phyloP scores from a whole-genome alignment of 2,329 filamentous ascomycete genomes.

The Microdochium trichocladiopsis region DNA sequence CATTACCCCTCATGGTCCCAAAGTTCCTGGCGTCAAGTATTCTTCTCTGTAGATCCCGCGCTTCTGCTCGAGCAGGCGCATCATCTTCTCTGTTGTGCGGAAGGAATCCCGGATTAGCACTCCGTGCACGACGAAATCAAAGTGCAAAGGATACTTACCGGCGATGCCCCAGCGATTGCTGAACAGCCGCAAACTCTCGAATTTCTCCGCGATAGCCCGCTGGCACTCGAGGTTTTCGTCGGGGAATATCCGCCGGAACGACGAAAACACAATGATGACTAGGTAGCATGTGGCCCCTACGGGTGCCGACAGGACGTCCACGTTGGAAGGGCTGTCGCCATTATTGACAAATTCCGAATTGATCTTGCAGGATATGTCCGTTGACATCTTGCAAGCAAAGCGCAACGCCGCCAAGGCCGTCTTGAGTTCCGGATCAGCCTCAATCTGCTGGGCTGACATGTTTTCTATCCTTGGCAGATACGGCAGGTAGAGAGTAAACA shows the following conservation, averaged over 20 bases:
- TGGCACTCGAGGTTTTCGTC: conserved; percentile 16
- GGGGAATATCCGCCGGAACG: conserved; percentile 19
- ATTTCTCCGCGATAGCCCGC: conserved; percentile 21
- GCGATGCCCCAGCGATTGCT: conserved; percentile 24
- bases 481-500: conserved; percentile 23
- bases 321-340: conserved; percentile 7
- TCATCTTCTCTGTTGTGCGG: conserved; percentile 19
- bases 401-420: conserved; percentile 20
- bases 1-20: not conserved
- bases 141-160: conserved; percentile 10
- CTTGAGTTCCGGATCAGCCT: conserved; percentile 11
- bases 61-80: conserved; percentile 19
- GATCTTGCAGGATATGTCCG: conserved; percentile 23
- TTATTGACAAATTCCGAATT: conserved; percentile 14
- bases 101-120: conserved; percentile 3
- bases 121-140: not conserved
- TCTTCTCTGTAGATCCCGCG: conserved; percentile 15
- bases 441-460: conserved; percentile 5
- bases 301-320: conserved; percentile 19
- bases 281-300: conserved; percentile 22
- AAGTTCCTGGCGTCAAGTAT: conserved; percentile 9
- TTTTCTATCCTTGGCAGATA: conserved; percentile 19
- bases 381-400: conserved; percentile 24
- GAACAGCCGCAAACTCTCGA: conserved; percentile 22
- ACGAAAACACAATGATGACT: conserved; percentile 18